These are phyloP conservation scores for Thinopyrum obtusiflorum DNA, from an alignment of 202 grass and related monocot genomes.

Conservation along the genomic window DNA sequence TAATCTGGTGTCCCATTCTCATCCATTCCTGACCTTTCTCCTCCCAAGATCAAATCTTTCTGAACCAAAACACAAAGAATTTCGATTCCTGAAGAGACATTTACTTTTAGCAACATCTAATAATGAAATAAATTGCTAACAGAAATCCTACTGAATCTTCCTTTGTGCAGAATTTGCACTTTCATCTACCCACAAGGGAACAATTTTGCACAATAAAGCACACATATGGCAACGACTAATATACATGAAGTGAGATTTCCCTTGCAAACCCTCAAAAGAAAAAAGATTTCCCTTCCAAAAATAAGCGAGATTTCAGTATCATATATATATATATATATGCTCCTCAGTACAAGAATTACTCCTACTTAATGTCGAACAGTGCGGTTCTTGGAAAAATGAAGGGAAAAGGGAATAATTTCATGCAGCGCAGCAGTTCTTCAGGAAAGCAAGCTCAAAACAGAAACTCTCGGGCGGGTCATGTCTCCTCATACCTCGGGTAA, in stretches of 20 bases:
- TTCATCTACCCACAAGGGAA: not conserved
- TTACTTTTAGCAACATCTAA: not conserved
- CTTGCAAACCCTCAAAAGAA: not conserved
- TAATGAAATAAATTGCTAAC: not conserved
- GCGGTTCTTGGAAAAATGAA: not conserved
- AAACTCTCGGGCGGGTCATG: not conserved
- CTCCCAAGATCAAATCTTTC: not conserved
- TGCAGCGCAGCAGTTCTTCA: not conserved
- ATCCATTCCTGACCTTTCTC: constrained; percentile 24
- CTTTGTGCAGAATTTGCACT: not conserved
- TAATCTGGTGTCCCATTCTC: constrained; percentile 10
- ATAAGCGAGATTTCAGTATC: not conserved
- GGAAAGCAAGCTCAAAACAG: not conserved
- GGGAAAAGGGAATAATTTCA: not conserved
- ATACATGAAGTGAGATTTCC: not conserved
- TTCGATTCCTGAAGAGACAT: not conserved
- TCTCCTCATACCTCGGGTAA: not conserved
- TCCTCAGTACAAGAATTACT: not conserved
- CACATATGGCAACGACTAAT: not conserved
- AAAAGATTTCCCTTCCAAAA: not conserved
- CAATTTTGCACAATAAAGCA: constrained; percentile 4
- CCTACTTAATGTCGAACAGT: not conserved
- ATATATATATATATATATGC: no score
- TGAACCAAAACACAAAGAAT: not conserved
- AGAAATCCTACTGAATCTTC: not conserved